A percentile compares a stretch with the other conserved stretches of the same genome.
These are phyloP conservation scores for Phaffia rhodozyma DNA, from an alignment of 1,284 basidiomycete species.

Conservation along the genomic window DNA sequence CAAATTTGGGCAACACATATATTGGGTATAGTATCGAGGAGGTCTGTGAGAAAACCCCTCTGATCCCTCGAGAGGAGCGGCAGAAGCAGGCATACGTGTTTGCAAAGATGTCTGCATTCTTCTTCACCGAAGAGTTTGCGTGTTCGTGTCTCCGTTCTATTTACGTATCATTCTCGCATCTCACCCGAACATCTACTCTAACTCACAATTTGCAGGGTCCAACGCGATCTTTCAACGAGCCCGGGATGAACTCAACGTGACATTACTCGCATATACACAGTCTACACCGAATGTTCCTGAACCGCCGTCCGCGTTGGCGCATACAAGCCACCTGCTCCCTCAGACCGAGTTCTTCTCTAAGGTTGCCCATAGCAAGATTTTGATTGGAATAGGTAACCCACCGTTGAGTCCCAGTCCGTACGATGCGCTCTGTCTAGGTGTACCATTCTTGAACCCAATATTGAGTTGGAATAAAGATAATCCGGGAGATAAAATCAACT, in stretches of 20 bases:
- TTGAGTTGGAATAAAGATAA: not conserved
- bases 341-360: conserved; percentile 2
- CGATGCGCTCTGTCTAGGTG: conserved; percentile 9
- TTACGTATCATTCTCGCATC: not conserved
- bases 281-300: not conserved
- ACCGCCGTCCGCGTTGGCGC: not conserved
- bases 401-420: conserved; percentile 4
- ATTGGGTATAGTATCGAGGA: conserved; percentile 6
- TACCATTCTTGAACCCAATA: conserved; percentile 2
- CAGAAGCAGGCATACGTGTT: not conserved
- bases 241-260: not conserved
- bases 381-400: conserved; percentile 7
- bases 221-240: not conserved
- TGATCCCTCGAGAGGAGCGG: not conserved
- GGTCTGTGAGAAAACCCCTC: not conserved
- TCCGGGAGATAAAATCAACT: not conserved
- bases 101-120: not conserved
- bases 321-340: not conserved
- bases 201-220: not conserved
- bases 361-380: not conserved
- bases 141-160: not conserved
- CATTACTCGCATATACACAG: not conserved
- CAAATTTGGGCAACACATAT: not conserved
- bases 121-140: not conserved
- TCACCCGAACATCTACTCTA: not conserved